These are phyloP conservation scores for Tricholoma matsutake DNA, from an alignment of 768 basidiomycete species.

Conservation along the genomic window DNA sequence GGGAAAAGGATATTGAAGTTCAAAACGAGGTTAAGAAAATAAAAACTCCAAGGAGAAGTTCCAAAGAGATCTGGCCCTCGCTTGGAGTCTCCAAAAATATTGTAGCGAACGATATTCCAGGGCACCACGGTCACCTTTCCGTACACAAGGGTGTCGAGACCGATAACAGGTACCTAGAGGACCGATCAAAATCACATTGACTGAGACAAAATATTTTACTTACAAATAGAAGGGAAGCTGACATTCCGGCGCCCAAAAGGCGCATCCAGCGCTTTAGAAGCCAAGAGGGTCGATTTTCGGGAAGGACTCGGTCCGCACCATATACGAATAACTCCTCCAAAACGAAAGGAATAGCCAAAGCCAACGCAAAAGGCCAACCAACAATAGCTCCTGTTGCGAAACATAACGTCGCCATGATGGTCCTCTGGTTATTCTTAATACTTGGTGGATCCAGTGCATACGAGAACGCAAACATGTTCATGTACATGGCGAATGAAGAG, in stretches of 20 bases:
- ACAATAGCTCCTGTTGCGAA: conserved; percentile 85
- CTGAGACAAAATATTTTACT: conserved; percentile 20
- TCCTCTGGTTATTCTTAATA: conserved; percentile 48
- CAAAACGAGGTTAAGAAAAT: conserved; percentile 82
- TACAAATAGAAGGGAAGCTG: conserved; percentile 64
- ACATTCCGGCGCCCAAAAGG: conserved; percentile 48
- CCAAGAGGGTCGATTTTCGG: conserved; percentile 50
- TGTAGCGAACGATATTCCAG: conserved; percentile 93
- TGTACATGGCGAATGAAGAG: conserved; percentile 94
- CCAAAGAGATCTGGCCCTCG: conserved; percentile 94
- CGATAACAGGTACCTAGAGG: conserved; percentile 76
- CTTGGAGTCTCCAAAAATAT: conserved; percentile 77
- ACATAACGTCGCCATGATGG: conserved; percentile 59
- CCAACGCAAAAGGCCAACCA: conserved; percentile 96
- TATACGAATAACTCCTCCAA: conserved; percentile 84
- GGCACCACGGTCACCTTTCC: conserved; percentile 76
- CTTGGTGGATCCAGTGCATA: conserved; percentile 62
- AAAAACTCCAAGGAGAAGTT: conserved; percentile 83
- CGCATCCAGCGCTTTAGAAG: conserved; percentile 56
- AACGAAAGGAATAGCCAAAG: conserved; percentile 84
- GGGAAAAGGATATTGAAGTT: conserved; percentile 91
- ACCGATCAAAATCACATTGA: conserved; percentile 1
- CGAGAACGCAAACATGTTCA: conserved; percentile 74
- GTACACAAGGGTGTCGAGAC: conserved; percentile 84
- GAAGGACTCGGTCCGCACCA: conserved; percentile 61